phyloP scores from a whole-genome alignment of 148 eudicot genomes.

The Chenopodium suecicum region DNA sequence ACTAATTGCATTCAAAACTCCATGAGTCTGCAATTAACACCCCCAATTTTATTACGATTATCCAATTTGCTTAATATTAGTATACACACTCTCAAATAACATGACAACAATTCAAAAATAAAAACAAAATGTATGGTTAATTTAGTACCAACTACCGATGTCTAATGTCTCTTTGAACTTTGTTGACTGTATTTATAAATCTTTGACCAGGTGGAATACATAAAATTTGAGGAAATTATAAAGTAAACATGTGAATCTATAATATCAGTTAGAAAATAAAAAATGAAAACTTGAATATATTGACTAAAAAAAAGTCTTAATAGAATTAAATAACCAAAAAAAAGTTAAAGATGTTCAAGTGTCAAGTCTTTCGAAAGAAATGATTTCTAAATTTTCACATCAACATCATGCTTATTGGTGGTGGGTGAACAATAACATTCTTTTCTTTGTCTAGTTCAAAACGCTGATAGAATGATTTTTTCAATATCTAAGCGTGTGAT shows the following conservation, averaged over 20 bases:
- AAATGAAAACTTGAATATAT: neutral
- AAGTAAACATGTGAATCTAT: too few species aligned
- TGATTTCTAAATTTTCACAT: neutral
- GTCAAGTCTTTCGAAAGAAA: neutral
- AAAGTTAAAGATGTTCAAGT: neutral
- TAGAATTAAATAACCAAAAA: neutral
- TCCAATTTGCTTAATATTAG: neutral
- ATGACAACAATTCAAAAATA: too few species aligned
- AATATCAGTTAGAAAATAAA: neutral
- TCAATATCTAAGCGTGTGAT: neutral
- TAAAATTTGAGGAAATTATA: too few species aligned
- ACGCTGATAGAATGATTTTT: neutral
- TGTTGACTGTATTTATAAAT: too few species aligned
- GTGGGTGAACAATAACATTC: slow-evolving; percentile 13
- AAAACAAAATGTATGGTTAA: too few species aligned
- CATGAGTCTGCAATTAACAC: slow-evolving; percentile 44
- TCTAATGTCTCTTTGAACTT: too few species aligned
- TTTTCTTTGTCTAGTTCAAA: slow-evolving; percentile 10
- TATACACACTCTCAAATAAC: too few species aligned
- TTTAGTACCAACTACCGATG: too few species aligned
- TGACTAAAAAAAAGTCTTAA: neutral
- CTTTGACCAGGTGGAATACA: too few species aligned
- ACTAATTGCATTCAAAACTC: slow-evolving; percentile 48
- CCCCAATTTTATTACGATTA: neutral
- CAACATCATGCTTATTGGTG: neutral